Evolutionary conservation across 768 basidiomycete species (phyloP).

Genomic region (Trametes cingulata): DNA sequence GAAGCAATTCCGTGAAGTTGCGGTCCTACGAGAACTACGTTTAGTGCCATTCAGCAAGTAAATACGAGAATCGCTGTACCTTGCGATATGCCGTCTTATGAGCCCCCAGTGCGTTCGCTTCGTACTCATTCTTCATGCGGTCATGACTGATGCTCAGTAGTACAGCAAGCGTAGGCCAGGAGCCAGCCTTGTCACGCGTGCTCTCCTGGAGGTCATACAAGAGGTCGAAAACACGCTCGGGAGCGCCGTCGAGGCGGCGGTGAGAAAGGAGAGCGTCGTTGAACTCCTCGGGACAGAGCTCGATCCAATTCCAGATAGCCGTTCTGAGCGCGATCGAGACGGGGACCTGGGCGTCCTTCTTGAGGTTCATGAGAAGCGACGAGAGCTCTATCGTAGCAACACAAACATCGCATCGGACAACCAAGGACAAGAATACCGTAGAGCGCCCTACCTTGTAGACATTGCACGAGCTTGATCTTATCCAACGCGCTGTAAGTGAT

Average conservation of each 20-base stretch:
- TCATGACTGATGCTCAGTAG: slow-evolving; percentile 78
- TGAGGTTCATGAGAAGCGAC: slow-evolving; percentile 81
- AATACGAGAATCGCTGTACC: too few relatives aligned
- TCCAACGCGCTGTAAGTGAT: slow-evolving; percentile 80
- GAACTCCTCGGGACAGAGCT: slow-evolving; percentile 75
- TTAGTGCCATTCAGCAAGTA: too few relatives aligned
- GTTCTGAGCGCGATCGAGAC: slow-evolving; percentile 72
- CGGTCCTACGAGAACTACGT: slow-evolving; percentile 38
- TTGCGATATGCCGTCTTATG: slow-evolving; percentile 32
- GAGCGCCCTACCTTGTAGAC: slow-evolving; percentile 60
- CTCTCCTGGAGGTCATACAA: slow-evolving; percentile 51
- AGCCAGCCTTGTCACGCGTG: slow-evolving; percentile 43
- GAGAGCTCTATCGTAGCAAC: slow-evolving; percentile 64
- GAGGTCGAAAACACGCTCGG: slow-evolving; percentile 85
- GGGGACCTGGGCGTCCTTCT: slow-evolving; percentile 67
- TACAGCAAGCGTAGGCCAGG: slow-evolving; percentile 82
- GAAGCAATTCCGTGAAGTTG: slow-evolving; percentile 61
- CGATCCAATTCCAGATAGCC: slow-evolving; percentile 91
- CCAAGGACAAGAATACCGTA: background rate
- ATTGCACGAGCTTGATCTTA: slow-evolving; percentile 61
- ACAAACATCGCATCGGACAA: background rate
- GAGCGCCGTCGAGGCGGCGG: slow-evolving; percentile 71
- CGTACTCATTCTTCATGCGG: slow-evolving; percentile 60
- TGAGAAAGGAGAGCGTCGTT: slow-evolving; percentile 65
- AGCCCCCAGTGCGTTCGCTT: slow-evolving; percentile 33